phyloP scores from a whole-genome alignment of 2,329 filamentous ascomycete genomes.

The Aspergillus flavus region DNA sequence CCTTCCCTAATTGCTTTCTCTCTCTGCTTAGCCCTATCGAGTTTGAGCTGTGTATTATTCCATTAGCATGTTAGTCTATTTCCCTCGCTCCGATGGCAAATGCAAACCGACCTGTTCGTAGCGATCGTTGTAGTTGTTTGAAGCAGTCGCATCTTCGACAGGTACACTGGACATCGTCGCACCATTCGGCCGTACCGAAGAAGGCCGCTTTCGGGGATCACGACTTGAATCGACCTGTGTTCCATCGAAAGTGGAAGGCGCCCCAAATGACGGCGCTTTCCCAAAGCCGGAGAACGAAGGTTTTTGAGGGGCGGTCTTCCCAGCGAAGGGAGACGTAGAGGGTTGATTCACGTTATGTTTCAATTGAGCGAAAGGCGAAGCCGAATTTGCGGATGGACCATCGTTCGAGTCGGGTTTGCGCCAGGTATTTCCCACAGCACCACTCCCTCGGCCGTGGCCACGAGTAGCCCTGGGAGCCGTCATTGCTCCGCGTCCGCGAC shows the following conservation, averaged over 20 bases:
- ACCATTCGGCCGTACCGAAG: slow-evolving; percentile 14
- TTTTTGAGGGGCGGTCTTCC: slow-evolving; percentile 16
- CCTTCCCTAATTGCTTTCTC: slow-evolving; percentile 55
- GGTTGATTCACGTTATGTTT: slow-evolving; percentile 20
- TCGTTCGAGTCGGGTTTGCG: slow-evolving; percentile 19
- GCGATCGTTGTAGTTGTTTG: slow-evolving; percentile 36
- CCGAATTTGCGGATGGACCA: slow-evolving; percentile 2
- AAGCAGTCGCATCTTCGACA: slow-evolving; percentile 26
- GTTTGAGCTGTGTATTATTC: slow-evolving; percentile 46
- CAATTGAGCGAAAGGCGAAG: slow-evolving; percentile 31
- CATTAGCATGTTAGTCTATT: neutral
- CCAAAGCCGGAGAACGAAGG: slow-evolving; percentile 26
- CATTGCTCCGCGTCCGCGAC: slow-evolving; percentile 23
- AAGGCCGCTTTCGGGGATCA: slow-evolving; percentile 18
- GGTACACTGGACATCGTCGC: slow-evolving; percentile 13
- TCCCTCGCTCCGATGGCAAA: neutral
- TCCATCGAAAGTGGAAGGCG: slow-evolving; percentile 18
- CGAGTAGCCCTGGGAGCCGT: slow-evolving; percentile 18
- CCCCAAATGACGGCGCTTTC: slow-evolving; percentile 20
- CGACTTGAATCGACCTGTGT: slow-evolving; percentile 17
- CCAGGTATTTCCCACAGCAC: slow-evolving; percentile 20
- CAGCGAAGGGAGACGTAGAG: slow-evolving; percentile 19
- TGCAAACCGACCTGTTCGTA: slow-evolving; percentile 38
- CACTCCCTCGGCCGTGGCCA: slow-evolving; percentile 24
- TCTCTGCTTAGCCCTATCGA: slow-evolving; percentile 53